A percentile compares a stretch with the other conserved stretches of the same genome.
Conservation (phyloP, 2,329 filamentous ascomycete genomes). For the Keithomyces neogunnii region DNA sequence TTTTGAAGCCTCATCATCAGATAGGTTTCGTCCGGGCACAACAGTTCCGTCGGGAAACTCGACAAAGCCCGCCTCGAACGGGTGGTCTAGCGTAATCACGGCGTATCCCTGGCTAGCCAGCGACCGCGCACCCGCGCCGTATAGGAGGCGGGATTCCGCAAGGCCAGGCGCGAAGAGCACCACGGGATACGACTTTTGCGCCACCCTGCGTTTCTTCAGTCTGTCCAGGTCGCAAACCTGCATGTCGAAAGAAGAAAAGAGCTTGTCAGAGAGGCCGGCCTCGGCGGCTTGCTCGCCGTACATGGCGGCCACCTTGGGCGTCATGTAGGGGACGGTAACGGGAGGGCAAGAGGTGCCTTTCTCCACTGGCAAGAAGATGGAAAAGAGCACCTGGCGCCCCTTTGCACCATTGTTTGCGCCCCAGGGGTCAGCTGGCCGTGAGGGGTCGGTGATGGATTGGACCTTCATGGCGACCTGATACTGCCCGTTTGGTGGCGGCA, state of each 20-base stretch:
- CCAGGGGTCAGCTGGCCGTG: slow-evolving; percentile 20
- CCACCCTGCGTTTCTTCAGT: neutral
- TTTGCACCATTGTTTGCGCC: slow-evolving; percentile 20
- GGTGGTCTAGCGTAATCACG: slow-evolving; percentile 40
- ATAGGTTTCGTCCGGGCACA: slow-evolving; percentile 14
- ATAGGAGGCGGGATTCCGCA: slow-evolving; percentile 32
- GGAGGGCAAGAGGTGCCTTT: slow-evolving; percentile 12
- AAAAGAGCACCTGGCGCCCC: slow-evolving; percentile 17
- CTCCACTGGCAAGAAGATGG: slow-evolving; percentile 23
- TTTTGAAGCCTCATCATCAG: slow-evolving; percentile 9
- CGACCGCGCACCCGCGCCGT: slow-evolving; percentile 33
- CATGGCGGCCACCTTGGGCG: slow-evolving; percentile 18
- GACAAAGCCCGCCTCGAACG: slow-evolving; percentile 34
- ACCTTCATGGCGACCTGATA: slow-evolving; percentile 19
- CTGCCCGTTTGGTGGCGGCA: slow-evolving; percentile 20
- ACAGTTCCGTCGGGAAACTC: slow-evolving; percentile 36
- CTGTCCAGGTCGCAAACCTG: slow-evolving; percentile 14
- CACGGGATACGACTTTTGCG: slow-evolving; percentile 2
- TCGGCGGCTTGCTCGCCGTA: slow-evolving; percentile 18
- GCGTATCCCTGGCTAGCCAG: slow-evolving; percentile 36
- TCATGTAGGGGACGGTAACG: slow-evolving; percentile 22
- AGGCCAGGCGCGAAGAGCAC: slow-evolving; percentile 38
- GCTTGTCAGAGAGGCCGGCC: slow-evolving; percentile 21
- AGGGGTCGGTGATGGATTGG: slow-evolving; percentile 19
- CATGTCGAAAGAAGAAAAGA: slow-evolving; percentile 19